phyloP scores from a whole-genome alignment of 306 rosid genomes.

The Glycine latifolia region DNA sequence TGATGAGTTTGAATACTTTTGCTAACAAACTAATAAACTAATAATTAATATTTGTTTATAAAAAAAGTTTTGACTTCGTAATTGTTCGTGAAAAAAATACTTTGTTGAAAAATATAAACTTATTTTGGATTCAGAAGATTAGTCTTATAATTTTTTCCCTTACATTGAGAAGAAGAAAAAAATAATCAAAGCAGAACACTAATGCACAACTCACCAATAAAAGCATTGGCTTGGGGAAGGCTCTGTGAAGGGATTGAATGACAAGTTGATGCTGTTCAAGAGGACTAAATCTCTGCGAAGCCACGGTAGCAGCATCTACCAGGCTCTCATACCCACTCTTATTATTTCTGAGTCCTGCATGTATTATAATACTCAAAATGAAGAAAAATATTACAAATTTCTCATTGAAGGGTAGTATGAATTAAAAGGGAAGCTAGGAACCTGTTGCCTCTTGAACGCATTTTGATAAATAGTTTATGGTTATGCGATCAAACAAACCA shows the following conservation, averaged over 20 bases:
- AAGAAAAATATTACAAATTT: neutral
- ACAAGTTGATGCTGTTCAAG: slow-evolving; percentile 62
- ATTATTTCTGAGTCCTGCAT: slow-evolving; percentile 65
- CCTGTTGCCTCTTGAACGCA: slow-evolving; percentile 85
- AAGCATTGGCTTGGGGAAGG: slow-evolving; percentile 74
- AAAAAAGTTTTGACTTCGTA: too few relatives aligned
- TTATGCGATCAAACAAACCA: slow-evolving; percentile 74
- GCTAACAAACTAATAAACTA: too few relatives aligned
- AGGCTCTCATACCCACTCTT: slow-evolving; percentile 83
- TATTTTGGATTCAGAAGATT: too few relatives aligned
- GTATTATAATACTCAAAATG: neutral
- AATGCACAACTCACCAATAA: slow-evolving; percentile 57
- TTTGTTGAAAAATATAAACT: too few relatives aligned
- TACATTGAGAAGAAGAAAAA: too few relatives aligned
- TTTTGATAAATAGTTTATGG: slow-evolving; percentile 72
- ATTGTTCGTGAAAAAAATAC: too few relatives aligned
- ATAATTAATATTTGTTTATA: too few relatives aligned
- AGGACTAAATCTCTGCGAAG: slow-evolving; percentile 55
- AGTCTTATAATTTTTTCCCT: too few relatives aligned
- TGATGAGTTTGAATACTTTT: too few relatives aligned
- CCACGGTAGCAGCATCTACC: slow-evolving; percentile 71
- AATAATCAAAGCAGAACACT: neutral
- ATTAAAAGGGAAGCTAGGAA: slow-evolving; percentile 29
- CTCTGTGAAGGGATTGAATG: slow-evolving; percentile 63
- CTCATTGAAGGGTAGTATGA: neutral